Evolutionary conservation across 306 rosid species (phyloP).

Genomic region (Cucumis hystrix): DNA sequence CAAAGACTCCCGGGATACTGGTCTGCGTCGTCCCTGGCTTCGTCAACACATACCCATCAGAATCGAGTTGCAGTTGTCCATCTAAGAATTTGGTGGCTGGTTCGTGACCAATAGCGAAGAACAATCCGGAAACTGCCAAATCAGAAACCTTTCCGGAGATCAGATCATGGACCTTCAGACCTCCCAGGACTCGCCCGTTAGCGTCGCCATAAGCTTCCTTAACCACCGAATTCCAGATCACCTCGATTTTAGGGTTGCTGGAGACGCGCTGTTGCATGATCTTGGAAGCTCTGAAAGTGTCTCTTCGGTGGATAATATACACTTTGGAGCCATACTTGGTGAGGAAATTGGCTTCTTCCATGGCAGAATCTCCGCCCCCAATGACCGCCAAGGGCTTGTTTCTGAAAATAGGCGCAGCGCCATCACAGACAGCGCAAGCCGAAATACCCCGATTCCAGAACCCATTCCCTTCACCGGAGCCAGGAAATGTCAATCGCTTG

Average conservation of each 20-base stretch:
- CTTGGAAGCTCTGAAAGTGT: slow-evolving; percentile 68
- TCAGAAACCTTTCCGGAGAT: slow-evolving; percentile 42
- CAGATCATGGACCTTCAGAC: slow-evolving; percentile 53
- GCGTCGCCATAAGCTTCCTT: slow-evolving; percentile 44
- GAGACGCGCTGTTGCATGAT: slow-evolving; percentile 65
- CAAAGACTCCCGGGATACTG: slow-evolving; percentile 71
- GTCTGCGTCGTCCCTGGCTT: slow-evolving; percentile 65
- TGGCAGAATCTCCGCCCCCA: slow-evolving; percentile 86
- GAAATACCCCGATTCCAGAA: slow-evolving; percentile 89
- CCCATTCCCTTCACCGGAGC: slow-evolving; percentile 58
- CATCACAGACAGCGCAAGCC: slow-evolving; percentile 84
- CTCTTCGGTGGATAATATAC: slow-evolving; percentile 67
- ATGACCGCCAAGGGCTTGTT: slow-evolving; percentile 65
- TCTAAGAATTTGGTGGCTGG: slow-evolving; percentile 77
- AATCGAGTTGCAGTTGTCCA: slow-evolving; percentile 56
- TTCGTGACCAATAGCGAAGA: slow-evolving; percentile 87
- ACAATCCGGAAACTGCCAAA: slow-evolving; percentile 60
- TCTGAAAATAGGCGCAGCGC: slow-evolving; percentile 72
- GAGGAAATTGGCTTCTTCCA: slow-evolving; percentile 83
- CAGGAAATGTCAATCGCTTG: slow-evolving; percentile 43
- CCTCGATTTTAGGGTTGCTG: slow-evolving; percentile 52
- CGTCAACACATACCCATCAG: slow-evolving; percentile 58
- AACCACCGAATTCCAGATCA: slow-evolving; percentile 60
- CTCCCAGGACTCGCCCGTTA: slow-evolving; percentile 36
- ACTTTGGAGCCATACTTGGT: slow-evolving; percentile 79